Evolutionary conservation across 768 basidiomycete species (phyloP), one percentile per base, ranked within the genome.

Genomic region (Ramaria rubella): DNA sequence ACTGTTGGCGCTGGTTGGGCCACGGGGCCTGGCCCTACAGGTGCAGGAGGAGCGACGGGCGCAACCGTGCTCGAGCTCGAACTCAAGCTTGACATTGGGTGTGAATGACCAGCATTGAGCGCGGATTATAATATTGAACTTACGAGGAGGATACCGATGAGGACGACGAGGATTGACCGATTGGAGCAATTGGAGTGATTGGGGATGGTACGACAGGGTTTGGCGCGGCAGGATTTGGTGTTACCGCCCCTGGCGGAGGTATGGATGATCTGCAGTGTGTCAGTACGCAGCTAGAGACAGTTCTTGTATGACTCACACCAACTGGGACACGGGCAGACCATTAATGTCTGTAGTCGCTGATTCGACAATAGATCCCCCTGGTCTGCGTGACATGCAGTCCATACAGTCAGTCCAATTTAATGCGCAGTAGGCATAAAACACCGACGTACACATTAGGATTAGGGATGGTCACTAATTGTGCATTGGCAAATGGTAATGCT

Each of bases 401-500:
- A n/a, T n/a, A n/a, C n/a, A n/a, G n/a, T n/a, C n/a, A n/a, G n/a
- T n/a, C n/a, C n/a, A 48, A 12, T 9, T 48, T 42, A 42, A 14
- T 42, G 17, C 17, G 2, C 46, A 48, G 11, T 24, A 48, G 11
- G 23, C 46, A 7, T 26, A 14, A 19, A 48, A 30, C 23, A 6
- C 21, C 21, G 58, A 79, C 84, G 63, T 77, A 63, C 21, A 81
- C 70, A 34, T 69, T 69, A 3, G 73, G 67, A 56, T 76, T 73
- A 87, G 57, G 76, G 68, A 3, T 84, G 85, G 56, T 77, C 80
- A 61, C 86, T 84, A 55, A 76, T 75, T 3, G 72, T 72, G 62
- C 27, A 40, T 15, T 23, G 15, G 40, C 29, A 30, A 51, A 17
- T 33, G 49, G 49, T 6, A 51, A 23, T 15, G 24, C 46, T 86